A percentile compares a stretch with the other conserved stretches of the same genome.
Conservation (phyloP, 2,329 filamentous ascomycete genomes). For the Hymenoscyphus fructigenus region DNA sequence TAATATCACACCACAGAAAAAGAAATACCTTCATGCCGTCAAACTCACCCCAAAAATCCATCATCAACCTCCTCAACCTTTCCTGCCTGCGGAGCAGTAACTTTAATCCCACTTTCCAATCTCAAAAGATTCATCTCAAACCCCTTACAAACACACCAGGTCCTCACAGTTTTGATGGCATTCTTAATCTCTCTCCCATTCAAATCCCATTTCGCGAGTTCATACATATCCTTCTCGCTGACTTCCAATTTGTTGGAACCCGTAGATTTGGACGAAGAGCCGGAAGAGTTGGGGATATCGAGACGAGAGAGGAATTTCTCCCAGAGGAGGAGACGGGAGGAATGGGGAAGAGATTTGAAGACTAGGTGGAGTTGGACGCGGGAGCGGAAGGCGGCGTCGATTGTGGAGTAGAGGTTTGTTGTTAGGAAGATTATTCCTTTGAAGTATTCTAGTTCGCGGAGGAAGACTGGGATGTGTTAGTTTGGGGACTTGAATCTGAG, state of each 20-base stretch:
- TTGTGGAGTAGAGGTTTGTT: conserved; percentile 35
- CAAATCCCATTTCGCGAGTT: conserved; percentile 41
- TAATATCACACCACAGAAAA: no score
- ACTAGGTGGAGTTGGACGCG: conserved; percentile 48
- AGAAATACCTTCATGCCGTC: no score
- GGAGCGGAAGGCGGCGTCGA: conserved; percentile 41
- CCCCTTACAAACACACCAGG: conserved; percentile 47
- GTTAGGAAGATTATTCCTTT: conserved; percentile 32
- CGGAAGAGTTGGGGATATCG: conserved; percentile 14
- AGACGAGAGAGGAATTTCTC: conserved; percentile 46
- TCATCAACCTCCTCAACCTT: conserved; percentile 34
- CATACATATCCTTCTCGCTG: not conserved
- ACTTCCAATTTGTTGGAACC: not conserved
- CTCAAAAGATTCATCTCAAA: conserved; percentile 43
- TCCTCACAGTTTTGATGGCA: conserved; percentile 38
- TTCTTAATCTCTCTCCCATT: conserved; percentile 40
- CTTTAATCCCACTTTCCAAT: conserved; percentile 47
- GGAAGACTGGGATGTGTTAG: not conserved
- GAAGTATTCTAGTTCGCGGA: conserved; percentile 16
- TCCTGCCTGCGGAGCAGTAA: conserved; percentile 44
- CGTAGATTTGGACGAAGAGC: not conserved
- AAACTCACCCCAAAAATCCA: no score
- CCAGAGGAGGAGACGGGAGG: conserved; percentile 45
- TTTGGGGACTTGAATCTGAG: not conserved
- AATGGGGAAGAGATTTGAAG: conserved; percentile 42